These are phyloP conservation scores for Fusarium liriodendri DNA, from an alignment of 2,329 filamentous ascomycete genomes.

Conservation along the genomic window DNA sequence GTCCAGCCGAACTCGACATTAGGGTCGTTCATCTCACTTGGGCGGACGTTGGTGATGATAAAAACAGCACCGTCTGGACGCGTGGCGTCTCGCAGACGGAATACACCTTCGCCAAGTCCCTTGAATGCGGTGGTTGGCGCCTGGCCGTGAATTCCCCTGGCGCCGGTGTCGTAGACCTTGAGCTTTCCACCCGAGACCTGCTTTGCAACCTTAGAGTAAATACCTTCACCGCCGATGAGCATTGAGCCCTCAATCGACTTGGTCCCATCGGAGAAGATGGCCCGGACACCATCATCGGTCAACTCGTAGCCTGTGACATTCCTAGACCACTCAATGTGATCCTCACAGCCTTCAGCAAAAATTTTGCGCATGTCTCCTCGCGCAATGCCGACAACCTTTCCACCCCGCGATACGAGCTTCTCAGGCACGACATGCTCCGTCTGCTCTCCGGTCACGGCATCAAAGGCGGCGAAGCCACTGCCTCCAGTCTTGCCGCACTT, in stretches of 20 bases:
- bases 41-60: constrained; percentile 72
- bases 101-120: constrained; percentile 72
- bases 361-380: constrained; percentile 71
- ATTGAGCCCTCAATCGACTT: constrained; percentile 68
- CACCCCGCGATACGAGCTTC: constrained; percentile 62
- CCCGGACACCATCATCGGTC: constrained; percentile 63
- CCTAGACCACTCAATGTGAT: constrained; percentile 64
- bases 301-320: constrained; percentile 70
- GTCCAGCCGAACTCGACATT: constrained; percentile 72
- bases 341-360: constrained; percentile 68
- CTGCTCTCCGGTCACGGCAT: constrained; percentile 65
- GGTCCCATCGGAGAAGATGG: constrained; percentile 69
- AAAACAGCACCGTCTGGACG: constrained; percentile 60
- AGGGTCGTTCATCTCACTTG: constrained; percentile 69
- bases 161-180: constrained; percentile 72
- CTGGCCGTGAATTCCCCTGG: constrained; percentile 73
- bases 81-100: constrained; percentile 61
- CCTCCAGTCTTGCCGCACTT: constrained; percentile 70
- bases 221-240: constrained; percentile 71
- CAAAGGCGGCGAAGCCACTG: constrained; percentile 59
- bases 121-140: constrained; percentile 72
- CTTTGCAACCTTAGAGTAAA: constrained; percentile 69
- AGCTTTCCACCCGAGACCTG: constrained; percentile 68
- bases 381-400: constrained; percentile 71
- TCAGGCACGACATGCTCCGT: constrained; percentile 45